phyloP scores from a whole-genome alignment of 768 basidiomycete genomes.

The Pholiota molesta region DNA sequence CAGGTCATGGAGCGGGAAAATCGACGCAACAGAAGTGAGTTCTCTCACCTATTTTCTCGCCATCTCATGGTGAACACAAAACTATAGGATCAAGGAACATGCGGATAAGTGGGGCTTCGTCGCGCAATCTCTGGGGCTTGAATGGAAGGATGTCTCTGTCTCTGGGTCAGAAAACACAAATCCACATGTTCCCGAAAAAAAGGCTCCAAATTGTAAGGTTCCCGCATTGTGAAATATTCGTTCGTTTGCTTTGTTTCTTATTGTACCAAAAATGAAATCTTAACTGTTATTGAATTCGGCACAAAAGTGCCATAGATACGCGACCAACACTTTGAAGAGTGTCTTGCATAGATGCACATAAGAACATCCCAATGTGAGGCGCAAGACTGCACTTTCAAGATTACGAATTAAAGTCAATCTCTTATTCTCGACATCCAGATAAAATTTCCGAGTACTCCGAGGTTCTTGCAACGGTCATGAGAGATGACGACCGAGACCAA shows the following conservation, averaged over 20 bases:
- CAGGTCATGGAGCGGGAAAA: slow-evolving; percentile 83
- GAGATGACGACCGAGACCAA: neutral
- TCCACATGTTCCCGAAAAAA: neutral
- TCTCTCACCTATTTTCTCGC: neutral
- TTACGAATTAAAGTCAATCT: neutral
- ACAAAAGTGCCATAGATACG: no score
- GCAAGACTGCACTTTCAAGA: no score
- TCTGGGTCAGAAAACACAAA: slow-evolving; percentile 24
- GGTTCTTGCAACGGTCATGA: neutral
- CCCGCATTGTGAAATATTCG: no score
- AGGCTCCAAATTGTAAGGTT: neutral
- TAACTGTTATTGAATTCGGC: no score
- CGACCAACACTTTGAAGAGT: no score
- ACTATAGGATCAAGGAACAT: slow-evolving; percentile 68
- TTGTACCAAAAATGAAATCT: no score
- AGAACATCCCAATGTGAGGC: neutral
- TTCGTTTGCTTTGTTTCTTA: no score
- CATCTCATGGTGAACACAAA: slow-evolving; percentile 1
- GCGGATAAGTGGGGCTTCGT: slow-evolving; percentile 82
- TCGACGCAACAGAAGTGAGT: slow-evolving; percentile 66
- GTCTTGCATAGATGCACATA: no score
- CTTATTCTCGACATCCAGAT: neutral
- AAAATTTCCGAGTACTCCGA: neutral
- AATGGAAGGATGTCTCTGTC: slow-evolving; percentile 39
- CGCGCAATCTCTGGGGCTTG: slow-evolving; percentile 62